Base-by-base conservation (phyloP, 2,329 filamentous ascomycete genomes). In the Monilinia vaccinii-corymbosi region DNA sequence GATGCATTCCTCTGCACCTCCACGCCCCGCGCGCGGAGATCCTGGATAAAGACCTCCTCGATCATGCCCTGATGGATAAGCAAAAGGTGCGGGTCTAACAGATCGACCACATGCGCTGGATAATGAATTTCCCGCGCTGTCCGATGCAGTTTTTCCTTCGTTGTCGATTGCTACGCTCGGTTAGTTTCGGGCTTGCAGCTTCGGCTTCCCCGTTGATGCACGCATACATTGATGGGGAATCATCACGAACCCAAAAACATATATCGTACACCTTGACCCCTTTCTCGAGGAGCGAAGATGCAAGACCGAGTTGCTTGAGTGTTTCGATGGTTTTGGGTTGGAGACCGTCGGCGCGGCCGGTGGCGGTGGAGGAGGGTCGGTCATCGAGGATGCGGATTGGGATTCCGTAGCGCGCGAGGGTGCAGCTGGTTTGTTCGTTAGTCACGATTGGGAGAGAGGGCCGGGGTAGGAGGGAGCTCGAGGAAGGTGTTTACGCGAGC, bases 321-420 rank as follows among this genome's bases (percentile, higher is more conserved):
- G 85, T 79, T 69, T 86, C 83, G 25, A 85, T 81, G 0, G 81
- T 84, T 13, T 82, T 81, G 51, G 78, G 80, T 68, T 85, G 81
- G 40, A 84, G 77, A 3, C 82, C 82, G 65, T 88, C 85, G 13
- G 85, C 85, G 70, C 87, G 81, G 4, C 84, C 85, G 48, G 67
- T 68, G 1, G 65, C 62, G 1, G 88, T 91, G 68, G 83, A 83
- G 67, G 87, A 81, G 38, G 81, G 76, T 64, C 87, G 76, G 69
- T 90, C 85, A 73, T 91, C 88, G 52, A 90, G 77, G 48, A 90
- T 78, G 45, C 80, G 78, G 3, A 82, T 79, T 59, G 82, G 82
- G 67, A 89, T 82, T 16, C 86, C 87, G 67, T 82, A 88, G 10
- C 86, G 79, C 11, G 14, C 13, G 31, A 55, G 51, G 3, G 51